These are phyloP conservation scores for Anethum foeniculum DNA, from an alignment of 140 eudicot species.

Conservation along the genomic window DNA sequence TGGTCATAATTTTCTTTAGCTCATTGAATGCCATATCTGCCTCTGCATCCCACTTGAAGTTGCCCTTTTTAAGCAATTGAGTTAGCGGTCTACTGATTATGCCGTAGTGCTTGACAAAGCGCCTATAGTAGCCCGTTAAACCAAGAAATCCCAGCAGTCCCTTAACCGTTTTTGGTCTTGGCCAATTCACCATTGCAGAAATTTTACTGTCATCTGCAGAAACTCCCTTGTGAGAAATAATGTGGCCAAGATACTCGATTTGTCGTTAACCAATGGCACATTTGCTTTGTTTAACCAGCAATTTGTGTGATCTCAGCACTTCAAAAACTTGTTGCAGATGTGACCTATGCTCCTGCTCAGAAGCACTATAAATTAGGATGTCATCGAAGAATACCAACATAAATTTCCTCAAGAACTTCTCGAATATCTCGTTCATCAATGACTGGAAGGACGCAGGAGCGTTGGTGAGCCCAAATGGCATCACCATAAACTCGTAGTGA, in stretches of 20 bases:
- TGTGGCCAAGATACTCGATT: not conserved
- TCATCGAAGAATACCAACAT: not conserved
- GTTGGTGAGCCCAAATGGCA: not conserved
- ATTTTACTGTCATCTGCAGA: not conserved
- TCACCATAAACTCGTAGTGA: not conserved
- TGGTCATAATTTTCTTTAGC: no score
- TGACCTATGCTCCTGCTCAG: not conserved
- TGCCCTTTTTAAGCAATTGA: no score
- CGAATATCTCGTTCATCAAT: not conserved
- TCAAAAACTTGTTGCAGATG: not conserved
- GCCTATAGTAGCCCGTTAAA: not conserved
- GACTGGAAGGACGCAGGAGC: not conserved
- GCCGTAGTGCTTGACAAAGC: not conserved
- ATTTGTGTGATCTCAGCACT: not conserved
- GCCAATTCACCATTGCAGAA: not conserved
- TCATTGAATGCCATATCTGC: no score
- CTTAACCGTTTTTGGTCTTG: not conserved
- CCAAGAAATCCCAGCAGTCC: not conserved
- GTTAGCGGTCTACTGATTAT: not conserved
- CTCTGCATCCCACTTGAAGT: no score
- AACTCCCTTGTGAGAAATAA: not conserved
- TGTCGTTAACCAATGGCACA: not conserved
- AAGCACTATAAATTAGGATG: not conserved
- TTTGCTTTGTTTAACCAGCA: not conserved
- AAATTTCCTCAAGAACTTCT: not conserved